A percentile compares a stretch with the other conserved stretches of the same genome.
phyloP scores from a whole-genome alignment of 2,329 filamentous ascomycete genomes.

The Aureobasidium lini region DNA sequence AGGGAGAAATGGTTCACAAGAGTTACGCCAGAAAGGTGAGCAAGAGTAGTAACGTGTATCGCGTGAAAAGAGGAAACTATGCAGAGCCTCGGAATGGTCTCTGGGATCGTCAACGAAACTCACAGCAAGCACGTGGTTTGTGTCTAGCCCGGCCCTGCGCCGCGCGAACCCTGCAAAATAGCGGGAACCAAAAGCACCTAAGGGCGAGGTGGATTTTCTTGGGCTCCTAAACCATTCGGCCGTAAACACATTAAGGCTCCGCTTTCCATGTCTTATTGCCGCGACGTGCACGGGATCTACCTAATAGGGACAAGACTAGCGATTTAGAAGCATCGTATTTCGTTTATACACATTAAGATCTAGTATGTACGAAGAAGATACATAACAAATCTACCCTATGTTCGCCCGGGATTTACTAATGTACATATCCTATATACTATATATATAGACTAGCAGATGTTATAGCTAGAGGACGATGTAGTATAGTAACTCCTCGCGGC shows the following conservation, averaged over 20 bases:
- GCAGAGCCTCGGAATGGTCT: slow-evolving; percentile 13
- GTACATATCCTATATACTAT: not conserved
- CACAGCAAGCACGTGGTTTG: slow-evolving; percentile 9
- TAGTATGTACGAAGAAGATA: not conserved
- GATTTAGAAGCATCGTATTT: slow-evolving; percentile 3
- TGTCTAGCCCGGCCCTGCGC: slow-evolving; percentile 12
- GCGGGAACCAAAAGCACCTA: slow-evolving; percentile 7
- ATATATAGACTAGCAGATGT: not conserved
- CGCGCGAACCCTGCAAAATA: slow-evolving; percentile 11
- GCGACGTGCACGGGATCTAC: slow-evolving; percentile 5
- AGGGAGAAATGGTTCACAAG: slow-evolving; percentile 8
- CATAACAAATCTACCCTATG: not conserved
- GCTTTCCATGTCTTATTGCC: slow-evolving; percentile 7
- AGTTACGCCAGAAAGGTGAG: slow-evolving; percentile 4
- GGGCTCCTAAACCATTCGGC: slow-evolving; percentile 10
- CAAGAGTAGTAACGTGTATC: slow-evolving; percentile 8
- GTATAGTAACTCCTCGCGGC: slow-evolving; percentile 3
- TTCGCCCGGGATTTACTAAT: not conserved
- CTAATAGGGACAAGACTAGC: not conserved
- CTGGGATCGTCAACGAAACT: slow-evolving; percentile 10
- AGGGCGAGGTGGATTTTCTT: not conserved
- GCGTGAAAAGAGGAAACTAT: slow-evolving; percentile 13
- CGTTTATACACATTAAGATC: not conserved
- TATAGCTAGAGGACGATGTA: not conserved
- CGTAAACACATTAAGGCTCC: slow-evolving; percentile 4